Evolutionary conservation across 2,329 filamentous ascomycete species (phyloP).

Genomic region (Juglanconis sp.): DNA sequence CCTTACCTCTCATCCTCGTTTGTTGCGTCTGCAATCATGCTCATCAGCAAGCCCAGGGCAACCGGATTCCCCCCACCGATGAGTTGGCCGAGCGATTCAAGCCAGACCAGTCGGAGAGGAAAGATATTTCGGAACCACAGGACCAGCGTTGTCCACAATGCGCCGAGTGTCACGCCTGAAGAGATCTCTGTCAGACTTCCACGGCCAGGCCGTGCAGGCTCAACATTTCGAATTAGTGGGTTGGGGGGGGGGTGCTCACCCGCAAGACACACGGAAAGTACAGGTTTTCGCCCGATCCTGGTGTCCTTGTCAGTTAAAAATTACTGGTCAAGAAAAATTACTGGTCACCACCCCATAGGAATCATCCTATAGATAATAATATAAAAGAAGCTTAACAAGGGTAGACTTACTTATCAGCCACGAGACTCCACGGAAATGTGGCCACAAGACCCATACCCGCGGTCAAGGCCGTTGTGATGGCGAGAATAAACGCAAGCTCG

Average conservation of each 20-base stretch:
- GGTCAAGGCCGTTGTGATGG: not conserved
- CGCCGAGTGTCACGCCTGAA: not conserved
- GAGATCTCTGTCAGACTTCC: too few species aligned
- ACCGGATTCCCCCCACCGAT: slow-evolving; percentile 3
- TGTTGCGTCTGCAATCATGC: slow-evolving; percentile 2
- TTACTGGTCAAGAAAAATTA: not conserved
- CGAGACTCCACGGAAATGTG: slow-evolving; percentile 4
- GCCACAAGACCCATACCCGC: not conserved
- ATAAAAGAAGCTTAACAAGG: too few species aligned
- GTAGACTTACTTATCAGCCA: slow-evolving; percentile 4
- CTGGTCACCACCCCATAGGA: not conserved
- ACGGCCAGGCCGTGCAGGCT: too few species aligned
- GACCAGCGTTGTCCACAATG: not conserved
- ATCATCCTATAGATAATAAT: too few species aligned
- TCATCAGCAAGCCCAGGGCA: not conserved
- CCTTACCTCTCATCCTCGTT: slow-evolving; percentile 4
- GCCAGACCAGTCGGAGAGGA: slow-evolving; percentile 5
- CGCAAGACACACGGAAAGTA: not conserved
- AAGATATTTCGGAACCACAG: not conserved
- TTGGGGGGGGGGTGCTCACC: not conserved
- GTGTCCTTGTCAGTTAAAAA: not conserved
- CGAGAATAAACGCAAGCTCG: slow-evolving; percentile 6
- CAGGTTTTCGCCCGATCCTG: slow-evolving; percentile 5
- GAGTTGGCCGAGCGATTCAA: not conserved
- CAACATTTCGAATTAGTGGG: too few species aligned